Percentiles rank a stretch among this genome's conserved stretches.
phyloP scores from a whole-genome alignment of 2,329 filamentous ascomycete genomes.

The Cryphonectria radicalis region DNA sequence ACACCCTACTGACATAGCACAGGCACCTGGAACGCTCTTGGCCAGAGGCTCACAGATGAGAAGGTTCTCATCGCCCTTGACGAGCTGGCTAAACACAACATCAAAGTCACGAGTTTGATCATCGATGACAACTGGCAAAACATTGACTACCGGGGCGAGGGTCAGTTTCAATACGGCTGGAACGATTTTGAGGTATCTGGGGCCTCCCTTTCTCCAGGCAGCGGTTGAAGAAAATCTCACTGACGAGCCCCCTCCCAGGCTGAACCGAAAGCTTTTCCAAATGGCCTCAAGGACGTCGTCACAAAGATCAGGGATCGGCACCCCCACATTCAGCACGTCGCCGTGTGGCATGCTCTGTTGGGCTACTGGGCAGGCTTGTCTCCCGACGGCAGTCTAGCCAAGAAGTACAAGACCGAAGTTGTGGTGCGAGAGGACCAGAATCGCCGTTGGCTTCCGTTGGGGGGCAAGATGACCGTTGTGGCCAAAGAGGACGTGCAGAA shows the following conservation, averaged over 20 bases:
- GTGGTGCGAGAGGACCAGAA: conserved; percentile 55
- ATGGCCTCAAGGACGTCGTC: conserved; percentile 75
- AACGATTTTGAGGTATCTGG: conserved; percentile 69
- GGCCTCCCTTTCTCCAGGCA: too few relatives aligned
- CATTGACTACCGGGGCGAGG: conserved; percentile 57
- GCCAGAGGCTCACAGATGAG: conserved; percentile 78
- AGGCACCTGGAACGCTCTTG: conserved; percentile 92
- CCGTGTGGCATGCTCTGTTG: conserved; percentile 90
- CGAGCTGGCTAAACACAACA: conserved; percentile 68
- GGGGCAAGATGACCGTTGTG: conserved; percentile 73
- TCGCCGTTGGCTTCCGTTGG: conserved; percentile 53
- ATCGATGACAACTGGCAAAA: conserved; percentile 98
- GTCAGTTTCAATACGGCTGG: conserved; percentile 69
- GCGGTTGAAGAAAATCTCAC: neutral
- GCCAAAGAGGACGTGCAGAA: conserved; percentile 72
- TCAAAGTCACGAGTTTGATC: conserved; percentile 83
- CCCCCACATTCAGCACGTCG: conserved; percentile 77
- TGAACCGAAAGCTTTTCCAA: conserved; percentile 76
- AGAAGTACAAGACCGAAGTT: conserved; percentile 75
- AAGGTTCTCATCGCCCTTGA: conserved; percentile 79
- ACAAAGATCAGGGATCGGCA: conserved; percentile 70
- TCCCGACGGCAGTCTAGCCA: conserved; percentile 72
- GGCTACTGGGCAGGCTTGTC: conserved; percentile 92
- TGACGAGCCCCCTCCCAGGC: conserved; percentile 48
- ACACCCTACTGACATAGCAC: neutral